Percentiles rank a stretch among this genome's conserved stretches.
Conservation (phyloP, 768 basidiomycete species). For the Suillus subluteus region DNA sequence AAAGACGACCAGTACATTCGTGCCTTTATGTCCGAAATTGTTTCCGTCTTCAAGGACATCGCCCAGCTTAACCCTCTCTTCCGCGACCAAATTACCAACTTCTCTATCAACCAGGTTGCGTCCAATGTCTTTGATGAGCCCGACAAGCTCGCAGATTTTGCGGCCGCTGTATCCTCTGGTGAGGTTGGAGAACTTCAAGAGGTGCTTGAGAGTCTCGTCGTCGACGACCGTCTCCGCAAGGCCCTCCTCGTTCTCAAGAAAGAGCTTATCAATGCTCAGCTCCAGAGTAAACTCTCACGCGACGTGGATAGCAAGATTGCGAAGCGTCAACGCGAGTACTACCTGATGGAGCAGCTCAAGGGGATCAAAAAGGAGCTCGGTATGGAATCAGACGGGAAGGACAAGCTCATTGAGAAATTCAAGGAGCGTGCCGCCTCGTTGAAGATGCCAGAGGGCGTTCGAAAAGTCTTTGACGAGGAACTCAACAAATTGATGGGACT, state of each 20-base stretch:
- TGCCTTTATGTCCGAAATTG: slow-evolving; percentile 95
- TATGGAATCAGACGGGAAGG: slow-evolving; percentile 94
- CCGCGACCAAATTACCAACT: slow-evolving; percentile 97
- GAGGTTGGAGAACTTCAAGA: slow-evolving; percentile 92
- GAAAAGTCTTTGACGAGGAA: slow-evolving; percentile 97
- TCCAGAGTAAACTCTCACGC: slow-evolving; percentile 89
- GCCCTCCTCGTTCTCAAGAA: slow-evolving; percentile 94
- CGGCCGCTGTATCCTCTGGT: slow-evolving; percentile 94
- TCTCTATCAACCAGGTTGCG: slow-evolving; percentile 90
- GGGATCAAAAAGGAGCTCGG: slow-evolving; percentile 96
- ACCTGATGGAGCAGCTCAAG: slow-evolving; percentile 95
- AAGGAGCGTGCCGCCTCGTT: slow-evolving; percentile 78
- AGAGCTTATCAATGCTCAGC: slow-evolving; percentile 94
- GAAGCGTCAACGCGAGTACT: slow-evolving; percentile 92
- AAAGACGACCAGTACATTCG: slow-evolving; percentile 95
- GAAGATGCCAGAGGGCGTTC: slow-evolving; percentile 88
- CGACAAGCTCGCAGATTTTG: slow-evolving; percentile 96
- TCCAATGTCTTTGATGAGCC: slow-evolving; percentile 97
- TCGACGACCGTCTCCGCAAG: slow-evolving; percentile 89
- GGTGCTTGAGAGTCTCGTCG: slow-evolving; percentile 83
- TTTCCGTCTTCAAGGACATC: slow-evolving; percentile 98
- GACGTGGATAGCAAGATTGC: slow-evolving; percentile 96
- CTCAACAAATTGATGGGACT: slow-evolving; percentile 86
- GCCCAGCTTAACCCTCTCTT: slow-evolving; percentile 96
- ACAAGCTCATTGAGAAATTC: slow-evolving; percentile 91